These are phyloP conservation scores for Torulaspora globosa DNA, from an alignment of 1,139 yeast species.

Conservation along the genomic window DNA sequence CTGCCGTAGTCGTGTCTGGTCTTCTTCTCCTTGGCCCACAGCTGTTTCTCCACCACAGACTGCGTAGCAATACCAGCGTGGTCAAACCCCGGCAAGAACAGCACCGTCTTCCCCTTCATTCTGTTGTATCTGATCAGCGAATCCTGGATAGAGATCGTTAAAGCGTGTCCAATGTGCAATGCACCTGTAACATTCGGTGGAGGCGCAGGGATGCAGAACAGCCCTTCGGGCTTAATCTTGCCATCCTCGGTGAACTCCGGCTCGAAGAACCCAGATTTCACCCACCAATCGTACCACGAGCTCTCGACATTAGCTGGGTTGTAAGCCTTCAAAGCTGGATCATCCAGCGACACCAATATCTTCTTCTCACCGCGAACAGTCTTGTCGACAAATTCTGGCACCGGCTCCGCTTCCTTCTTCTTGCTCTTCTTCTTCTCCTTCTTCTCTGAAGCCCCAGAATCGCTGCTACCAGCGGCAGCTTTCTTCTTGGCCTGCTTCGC, in stretches of 20 bases:
- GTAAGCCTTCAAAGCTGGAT: constrained; percentile 90
- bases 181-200: constrained; percentile 99
- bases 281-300: constrained; percentile 99
- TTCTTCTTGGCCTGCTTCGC: constrained; percentile 88
- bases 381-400: constrained; percentile 76
- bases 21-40: constrained; percentile 82
- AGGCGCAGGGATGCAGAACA: constrained; percentile 90
- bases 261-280: constrained; percentile 75
- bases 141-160: constrained; percentile 93
- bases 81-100: constrained; percentile 94
- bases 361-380: constrained; percentile 92
- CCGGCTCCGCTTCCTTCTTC: constrained; percentile 63
- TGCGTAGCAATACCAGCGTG: constrained; percentile 99
- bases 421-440: constrained; percentile 63
- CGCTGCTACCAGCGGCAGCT: constrained; percentile 37
- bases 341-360: constrained; percentile 75
- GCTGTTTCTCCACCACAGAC: constrained; percentile 94
- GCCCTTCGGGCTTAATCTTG: constrained; percentile 71
- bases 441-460: constrained; percentile 37
- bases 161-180: constrained; percentile 96
- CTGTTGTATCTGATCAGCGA: constrained; percentile 88
- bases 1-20: constrained; percentile 96
- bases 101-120: constrained; percentile 94
- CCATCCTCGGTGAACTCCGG: constrained; percentile 82
- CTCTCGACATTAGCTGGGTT: constrained; percentile 90